A percentile compares a stretch with the other conserved stretches of the same genome.
Conservation (phyloP, 2,329 filamentous ascomycete genomes). For the Trichoderma gracile region DNA sequence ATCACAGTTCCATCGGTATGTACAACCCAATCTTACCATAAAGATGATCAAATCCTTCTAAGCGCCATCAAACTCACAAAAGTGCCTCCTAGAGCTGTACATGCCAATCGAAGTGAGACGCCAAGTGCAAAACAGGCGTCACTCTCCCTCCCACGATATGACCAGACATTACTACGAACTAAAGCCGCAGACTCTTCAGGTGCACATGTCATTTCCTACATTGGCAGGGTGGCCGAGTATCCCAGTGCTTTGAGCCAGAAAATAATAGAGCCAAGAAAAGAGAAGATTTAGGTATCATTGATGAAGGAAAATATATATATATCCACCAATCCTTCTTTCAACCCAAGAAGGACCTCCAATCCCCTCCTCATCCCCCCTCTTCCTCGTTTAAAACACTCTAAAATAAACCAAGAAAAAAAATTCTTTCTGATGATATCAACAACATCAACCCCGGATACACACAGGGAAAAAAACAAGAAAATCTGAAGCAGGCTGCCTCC, state of each 20-base stretch:
- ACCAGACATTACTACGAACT: too few species aligned
- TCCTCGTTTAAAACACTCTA: neutral
- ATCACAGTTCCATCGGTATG: too few species aligned
- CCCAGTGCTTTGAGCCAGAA: neutral
- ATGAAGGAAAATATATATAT: conserved; percentile 10
- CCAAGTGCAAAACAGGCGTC: too few species aligned
- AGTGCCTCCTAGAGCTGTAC: too few species aligned
- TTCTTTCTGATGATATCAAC: neutral
- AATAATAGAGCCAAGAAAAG: neutral
- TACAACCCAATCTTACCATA: too few species aligned
- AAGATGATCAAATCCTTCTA: too few species aligned
- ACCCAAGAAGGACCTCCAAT: conserved; percentile 2
- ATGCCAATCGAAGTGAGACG: too few species aligned
- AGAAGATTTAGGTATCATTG: conserved; percentile 25
- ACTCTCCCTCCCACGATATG: too few species aligned
- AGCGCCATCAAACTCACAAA: too few species aligned
- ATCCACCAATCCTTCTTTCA: conserved; percentile 17
- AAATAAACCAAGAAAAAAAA: too few species aligned
- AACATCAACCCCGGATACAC: neutral
- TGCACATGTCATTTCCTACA: neutral
- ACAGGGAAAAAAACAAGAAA: neutral
- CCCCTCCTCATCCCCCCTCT: neutral
- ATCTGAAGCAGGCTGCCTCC: neutral
- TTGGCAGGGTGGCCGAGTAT: neutral
- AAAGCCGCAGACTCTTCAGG: too few species aligned